A percentile compares a stretch with the other conserved stretches of the same genome.
Conservation (phyloP, 352 stramenopile genomes). For the Phytophthora colocasiae region DNA sequence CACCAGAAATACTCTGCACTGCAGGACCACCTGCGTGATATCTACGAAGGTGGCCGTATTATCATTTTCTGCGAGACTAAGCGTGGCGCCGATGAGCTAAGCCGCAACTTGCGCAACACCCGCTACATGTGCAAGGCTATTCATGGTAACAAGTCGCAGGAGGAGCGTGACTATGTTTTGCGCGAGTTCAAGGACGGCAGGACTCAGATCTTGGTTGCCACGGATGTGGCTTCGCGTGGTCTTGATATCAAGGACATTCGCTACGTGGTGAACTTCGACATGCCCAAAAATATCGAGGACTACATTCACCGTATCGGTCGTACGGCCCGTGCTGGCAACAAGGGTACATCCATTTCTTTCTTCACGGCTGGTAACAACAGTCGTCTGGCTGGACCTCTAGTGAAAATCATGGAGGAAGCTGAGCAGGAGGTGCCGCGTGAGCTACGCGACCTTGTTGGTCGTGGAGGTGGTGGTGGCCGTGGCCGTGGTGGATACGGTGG, state of each 20-base stretch:
- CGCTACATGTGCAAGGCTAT: constrained; percentile 97
- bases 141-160: constrained; percentile 99
- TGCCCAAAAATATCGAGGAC: constrained; percentile 98
- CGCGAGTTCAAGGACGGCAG: constrained; percentile 97
- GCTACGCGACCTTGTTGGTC: constrained; percentile 72
- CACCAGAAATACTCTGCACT: constrained; percentile 96
- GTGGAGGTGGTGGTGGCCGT: constrained; percentile 65
- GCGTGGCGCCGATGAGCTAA: constrained; percentile 97
- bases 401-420: constrained; percentile 91
- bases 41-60: constrained; percentile 93
- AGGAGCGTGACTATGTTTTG: constrained; percentile 97
- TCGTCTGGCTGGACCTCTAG: constrained; percentile 78
- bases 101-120: constrained; percentile 92
- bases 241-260: constrained; percentile 99
- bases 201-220: constrained; percentile 97
- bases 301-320: constrained; percentile 99
- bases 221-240: constrained; percentile 99
- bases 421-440: constrained; percentile 91
- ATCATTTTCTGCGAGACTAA: constrained; percentile 99
- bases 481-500: constrained; percentile 65
- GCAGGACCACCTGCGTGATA: constrained; percentile 78
- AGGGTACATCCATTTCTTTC: constrained; percentile 94
- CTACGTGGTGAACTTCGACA: constrained; percentile 99
- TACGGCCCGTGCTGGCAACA: constrained; percentile 97
- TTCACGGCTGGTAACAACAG: constrained; percentile 92